Conservation (phyloP, 768 basidiomycete genomes). For the Leucocoprinus birnbaumii region DNA sequence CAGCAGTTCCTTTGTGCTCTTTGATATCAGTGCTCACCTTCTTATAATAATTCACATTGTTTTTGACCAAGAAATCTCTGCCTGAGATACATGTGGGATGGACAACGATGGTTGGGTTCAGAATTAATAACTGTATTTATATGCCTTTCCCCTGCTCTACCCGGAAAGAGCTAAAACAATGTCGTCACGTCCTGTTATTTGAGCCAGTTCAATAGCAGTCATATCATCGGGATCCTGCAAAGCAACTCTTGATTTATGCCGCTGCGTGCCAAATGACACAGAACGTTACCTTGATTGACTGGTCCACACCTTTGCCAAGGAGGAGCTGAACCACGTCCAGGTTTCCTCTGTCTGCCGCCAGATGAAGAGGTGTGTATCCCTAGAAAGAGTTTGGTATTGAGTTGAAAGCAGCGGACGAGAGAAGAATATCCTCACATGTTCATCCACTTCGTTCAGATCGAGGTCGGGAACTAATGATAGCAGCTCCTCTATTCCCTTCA, state of each 20-base stretch:
- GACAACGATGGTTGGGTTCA: too few relatives aligned
- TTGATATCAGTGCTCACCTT: too few relatives aligned
- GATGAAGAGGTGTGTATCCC: conserved; percentile 88
- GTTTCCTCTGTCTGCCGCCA: conserved; percentile 83
- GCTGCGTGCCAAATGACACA: not conserved
- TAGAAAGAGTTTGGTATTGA: conserved; percentile 25
- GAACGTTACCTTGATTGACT: conserved; percentile 52
- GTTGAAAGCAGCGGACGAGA: conserved; percentile 2
- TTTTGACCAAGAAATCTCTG: too few relatives aligned
- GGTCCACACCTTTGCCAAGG: conserved; percentile 63
- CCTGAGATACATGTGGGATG: too few relatives aligned
- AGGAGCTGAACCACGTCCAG: conserved; percentile 52
- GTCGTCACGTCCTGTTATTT: conserved; percentile 52
- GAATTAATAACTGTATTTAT: not conserved
- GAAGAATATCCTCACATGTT: conserved; percentile 55
- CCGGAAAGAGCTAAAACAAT: conserved; percentile 35
- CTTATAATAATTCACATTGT: too few relatives aligned
- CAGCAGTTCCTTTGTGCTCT: too few relatives aligned
- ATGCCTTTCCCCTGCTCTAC: not conserved
- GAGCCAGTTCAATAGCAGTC: conserved; percentile 59
- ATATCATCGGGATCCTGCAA: conserved; percentile 61
- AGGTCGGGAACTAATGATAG: conserved; percentile 37
- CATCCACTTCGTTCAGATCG: conserved; percentile 62
- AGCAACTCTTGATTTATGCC: not conserved
- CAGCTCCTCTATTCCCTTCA: conserved; percentile 38